Percentiles rank a stretch among this genome's conserved stretches.
These are phyloP conservation scores for Beta corolliflora DNA, from an alignment of 179 eudicot species.

Conservation along the genomic window DNA sequence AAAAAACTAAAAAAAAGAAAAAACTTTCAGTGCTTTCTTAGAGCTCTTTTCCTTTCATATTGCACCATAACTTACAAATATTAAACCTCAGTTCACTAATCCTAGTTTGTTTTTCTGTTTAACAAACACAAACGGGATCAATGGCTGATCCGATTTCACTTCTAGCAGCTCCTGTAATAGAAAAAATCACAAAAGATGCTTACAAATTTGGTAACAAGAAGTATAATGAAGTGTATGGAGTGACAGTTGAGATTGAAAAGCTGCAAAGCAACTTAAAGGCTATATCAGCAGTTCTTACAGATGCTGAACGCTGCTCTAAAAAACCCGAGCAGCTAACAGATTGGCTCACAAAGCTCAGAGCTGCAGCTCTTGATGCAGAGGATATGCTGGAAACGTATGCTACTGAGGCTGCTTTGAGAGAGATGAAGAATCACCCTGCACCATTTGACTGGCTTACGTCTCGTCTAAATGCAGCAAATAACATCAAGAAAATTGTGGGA, in stretches of 20 bases:
- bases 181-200: not conserved
- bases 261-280: conserved; percentile 4
- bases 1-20: no score
- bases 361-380: conserved; percentile 32
- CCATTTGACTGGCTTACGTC: conserved; percentile 8
- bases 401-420: conserved; percentile 26
- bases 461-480: conserved; percentile 14
- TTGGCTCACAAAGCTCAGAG: conserved; percentile 35
- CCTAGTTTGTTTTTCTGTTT: no score
- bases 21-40: no score
- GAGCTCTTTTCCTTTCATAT: no score
- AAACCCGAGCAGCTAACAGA: conserved; percentile 1
- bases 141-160: conserved; percentile 1
- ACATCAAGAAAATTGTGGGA: conserved; percentile 9
- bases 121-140: not conserved
- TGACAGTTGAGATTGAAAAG: conserved; percentile 16
- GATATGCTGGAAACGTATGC: conserved; percentile 30
- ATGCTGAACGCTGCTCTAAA: conserved; percentile 22
- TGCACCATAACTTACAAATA: no score
- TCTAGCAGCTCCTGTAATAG: conserved; percentile 13
- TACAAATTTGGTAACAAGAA: not conserved
- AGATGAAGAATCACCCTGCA: conserved; percentile 8
- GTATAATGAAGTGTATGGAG: conserved; percentile 20
- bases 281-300: conserved; percentile 20
- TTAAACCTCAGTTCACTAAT: no score